These are phyloP conservation scores for Colletotrichum agaves DNA, from an alignment of 2,329 filamentous ascomycete species.

Conservation along the genomic window DNA sequence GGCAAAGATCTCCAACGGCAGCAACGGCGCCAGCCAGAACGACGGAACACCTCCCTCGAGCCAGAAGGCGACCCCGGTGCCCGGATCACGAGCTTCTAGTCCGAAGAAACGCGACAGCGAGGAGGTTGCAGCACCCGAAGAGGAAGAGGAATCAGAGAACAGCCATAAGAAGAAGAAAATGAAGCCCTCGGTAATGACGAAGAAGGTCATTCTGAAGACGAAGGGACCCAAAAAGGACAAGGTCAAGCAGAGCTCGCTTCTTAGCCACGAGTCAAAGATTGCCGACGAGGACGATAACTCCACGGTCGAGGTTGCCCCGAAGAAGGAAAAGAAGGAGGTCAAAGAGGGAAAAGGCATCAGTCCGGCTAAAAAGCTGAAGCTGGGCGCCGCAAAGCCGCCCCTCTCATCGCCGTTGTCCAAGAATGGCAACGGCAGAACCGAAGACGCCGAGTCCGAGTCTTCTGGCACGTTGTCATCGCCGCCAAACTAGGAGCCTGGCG, in stretches of 20 bases:
- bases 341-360: conserved; percentile 48
- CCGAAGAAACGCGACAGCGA: conserved; percentile 68
- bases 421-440: conserved; percentile 54
- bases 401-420: conserved; percentile 62
- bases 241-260: conserved; percentile 60
- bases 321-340: conserved; percentile 50
- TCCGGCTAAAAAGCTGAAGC: conserved; percentile 55
- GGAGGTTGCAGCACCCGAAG: conserved; percentile 59
- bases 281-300: conserved; percentile 43
- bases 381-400: conserved; percentile 55
- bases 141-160: conserved; percentile 62
- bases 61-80: conserved; percentile 69
- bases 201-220: conserved; percentile 67
- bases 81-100: conserved; percentile 63
- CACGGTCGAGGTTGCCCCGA: conserved; percentile 47
- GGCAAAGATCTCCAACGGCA: conserved; percentile 71
- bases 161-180: conserved; percentile 69
- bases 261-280: conserved; percentile 60
- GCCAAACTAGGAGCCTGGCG: conserved; percentile 43
- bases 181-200: conserved; percentile 58
- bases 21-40: conserved; percentile 59
- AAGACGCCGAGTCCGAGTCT: conserved; percentile 65
- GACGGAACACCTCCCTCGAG: conserved; percentile 70
- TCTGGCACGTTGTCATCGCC: conserved; percentile 68
- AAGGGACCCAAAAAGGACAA: conserved; percentile 67